phyloP scores from a whole-genome alignment of 1,139 yeast genomes.

The Spencermartinsiella ligniputridi region DNA sequence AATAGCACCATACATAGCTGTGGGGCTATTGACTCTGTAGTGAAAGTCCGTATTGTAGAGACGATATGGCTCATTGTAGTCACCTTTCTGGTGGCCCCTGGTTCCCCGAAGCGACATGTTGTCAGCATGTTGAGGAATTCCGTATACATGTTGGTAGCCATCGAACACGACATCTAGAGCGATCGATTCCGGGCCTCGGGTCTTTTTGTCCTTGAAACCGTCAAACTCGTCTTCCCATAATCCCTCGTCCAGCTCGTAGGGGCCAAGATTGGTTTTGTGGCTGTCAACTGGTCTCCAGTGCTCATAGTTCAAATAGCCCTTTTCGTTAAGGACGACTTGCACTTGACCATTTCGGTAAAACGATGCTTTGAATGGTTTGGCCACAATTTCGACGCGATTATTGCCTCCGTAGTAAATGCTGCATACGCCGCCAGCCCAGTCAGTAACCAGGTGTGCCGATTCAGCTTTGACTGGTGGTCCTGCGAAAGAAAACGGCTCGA shows the following conservation, averaged over 20 bases:
- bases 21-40: slow-evolving; percentile 69
- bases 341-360: slow-evolving; percentile 41
- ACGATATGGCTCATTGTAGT: slow-evolving; percentile 63
- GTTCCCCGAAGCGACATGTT: slow-evolving; percentile 49
- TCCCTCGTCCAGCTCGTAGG: slow-evolving; percentile 24
- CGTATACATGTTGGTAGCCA: slow-evolving; percentile 61
- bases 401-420: slow-evolving; percentile 12
- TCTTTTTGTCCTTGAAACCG: slow-evolving; percentile 53
- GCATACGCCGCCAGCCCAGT: neutral
- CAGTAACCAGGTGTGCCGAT: neutral
- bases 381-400: slow-evolving; percentile 38
- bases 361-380: slow-evolving; percentile 48
- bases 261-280: slow-evolving; percentile 12
- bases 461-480: neutral
- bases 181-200: slow-evolving; percentile 85
- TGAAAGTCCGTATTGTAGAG: slow-evolving; percentile 88
- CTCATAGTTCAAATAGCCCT: slow-evolving; percentile 66
- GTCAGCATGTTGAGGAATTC: slow-evolving; percentile 93
- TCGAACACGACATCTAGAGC: slow-evolving; percentile 67
- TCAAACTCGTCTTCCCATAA: slow-evolving; percentile 35
- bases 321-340: slow-evolving; percentile 61
- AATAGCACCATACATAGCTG: slow-evolving; percentile 90
- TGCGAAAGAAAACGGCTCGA: neutral
- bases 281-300: slow-evolving; percentile 49
- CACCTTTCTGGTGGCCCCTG: slow-evolving; percentile 26